Evolutionary conservation across 257 asterid genomes (phyloP).

Genomic region (Solanum phureja): DNA sequence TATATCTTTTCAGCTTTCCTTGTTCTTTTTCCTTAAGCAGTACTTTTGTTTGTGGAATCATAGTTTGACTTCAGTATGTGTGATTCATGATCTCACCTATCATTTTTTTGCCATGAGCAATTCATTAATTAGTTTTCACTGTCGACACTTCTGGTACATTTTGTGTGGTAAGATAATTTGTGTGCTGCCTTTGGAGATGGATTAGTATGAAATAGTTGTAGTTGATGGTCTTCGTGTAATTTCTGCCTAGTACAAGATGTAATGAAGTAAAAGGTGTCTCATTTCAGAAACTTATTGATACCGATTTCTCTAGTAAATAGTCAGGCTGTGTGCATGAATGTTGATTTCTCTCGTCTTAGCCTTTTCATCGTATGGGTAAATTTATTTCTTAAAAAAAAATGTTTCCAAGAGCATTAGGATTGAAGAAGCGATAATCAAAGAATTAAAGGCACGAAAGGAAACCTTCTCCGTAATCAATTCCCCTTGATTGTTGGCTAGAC

Average conservation of each 20-base stretch:
- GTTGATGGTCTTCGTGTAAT: neutral
- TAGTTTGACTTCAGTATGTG: neutral
- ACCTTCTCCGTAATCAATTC: neutral
- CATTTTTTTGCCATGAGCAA: neutral
- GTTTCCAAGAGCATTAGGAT: neutral
- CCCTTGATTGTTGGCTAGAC: neutral
- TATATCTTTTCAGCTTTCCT: neutral
- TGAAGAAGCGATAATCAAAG: neutral
- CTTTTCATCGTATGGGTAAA: neutral
- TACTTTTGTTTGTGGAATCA: neutral
- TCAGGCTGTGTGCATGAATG: neutral
- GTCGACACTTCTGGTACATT: neutral
- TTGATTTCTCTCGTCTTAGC: neutral
- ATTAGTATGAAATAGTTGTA: neutral
- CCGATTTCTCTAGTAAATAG: neutral
- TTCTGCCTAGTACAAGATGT: neutral
- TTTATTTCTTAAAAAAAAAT: neutral
- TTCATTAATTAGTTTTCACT: neutral
- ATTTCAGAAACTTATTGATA: neutral
- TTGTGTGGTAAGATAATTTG: neutral
- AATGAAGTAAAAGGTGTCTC: neutral
- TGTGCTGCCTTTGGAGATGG: neutral
- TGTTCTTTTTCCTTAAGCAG: neutral
- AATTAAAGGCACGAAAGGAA: neutral
- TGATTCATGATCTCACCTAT: neutral